Evolutionary conservation across 306 rosid species (phyloP).

Genomic region (Acacia crassicarpa): DNA sequence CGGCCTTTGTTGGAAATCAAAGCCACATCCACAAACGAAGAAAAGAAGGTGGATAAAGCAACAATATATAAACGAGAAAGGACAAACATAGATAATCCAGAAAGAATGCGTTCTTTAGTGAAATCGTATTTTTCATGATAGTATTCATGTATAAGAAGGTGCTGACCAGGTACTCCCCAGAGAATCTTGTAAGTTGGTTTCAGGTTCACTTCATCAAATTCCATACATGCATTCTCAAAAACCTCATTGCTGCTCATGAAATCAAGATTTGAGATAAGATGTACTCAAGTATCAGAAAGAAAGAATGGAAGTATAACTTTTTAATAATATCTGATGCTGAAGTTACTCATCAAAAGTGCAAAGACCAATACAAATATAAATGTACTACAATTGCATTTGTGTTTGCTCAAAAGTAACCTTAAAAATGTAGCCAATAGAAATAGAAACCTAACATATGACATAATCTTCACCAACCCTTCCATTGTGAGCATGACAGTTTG

Average conservation of each 20-base stretch:
- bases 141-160: slow-evolving; percentile 20
- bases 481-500: slow-evolving; percentile 4
- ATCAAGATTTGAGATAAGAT: slow-evolving; percentile 24
- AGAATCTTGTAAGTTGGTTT: slow-evolving; percentile 94
- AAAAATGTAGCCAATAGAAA: background rate
- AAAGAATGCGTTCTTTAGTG: background rate
- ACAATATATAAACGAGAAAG: slow-evolving; percentile 3
- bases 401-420: background rate
- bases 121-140: slow-evolving; percentile 9
- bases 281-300: background rate
- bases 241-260: slow-evolving; percentile 70
- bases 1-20: slow-evolving; percentile 9
- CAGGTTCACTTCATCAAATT: slow-evolving; percentile 90
- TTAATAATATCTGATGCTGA: background rate
- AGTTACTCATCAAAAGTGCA: background rate
- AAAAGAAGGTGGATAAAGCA: slow-evolving; percentile 6
- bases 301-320: background rate
- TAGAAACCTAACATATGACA: background rate
- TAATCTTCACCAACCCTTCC: background rate
- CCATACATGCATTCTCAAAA: slow-evolving; percentile 96
- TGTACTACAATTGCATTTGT: background rate
- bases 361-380: background rate
- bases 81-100: background rate
- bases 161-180: slow-evolving; percentile 93
- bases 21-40: background rate